phyloP scores from a whole-genome alignment of 1,284 basidiomycete genomes.

The Ustilago tritici region DNA sequence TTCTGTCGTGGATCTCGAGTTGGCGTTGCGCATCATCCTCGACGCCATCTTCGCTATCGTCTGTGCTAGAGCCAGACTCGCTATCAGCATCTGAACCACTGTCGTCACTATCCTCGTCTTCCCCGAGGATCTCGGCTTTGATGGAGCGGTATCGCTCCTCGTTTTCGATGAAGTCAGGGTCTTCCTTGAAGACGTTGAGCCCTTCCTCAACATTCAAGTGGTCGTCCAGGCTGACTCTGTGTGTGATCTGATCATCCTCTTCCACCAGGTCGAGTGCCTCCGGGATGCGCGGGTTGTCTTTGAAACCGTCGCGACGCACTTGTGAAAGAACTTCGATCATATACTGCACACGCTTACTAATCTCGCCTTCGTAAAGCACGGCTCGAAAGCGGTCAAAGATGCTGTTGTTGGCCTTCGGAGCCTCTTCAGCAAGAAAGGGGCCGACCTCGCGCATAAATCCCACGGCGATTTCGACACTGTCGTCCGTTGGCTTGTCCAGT shows the following conservation, averaged over 20 bases:
- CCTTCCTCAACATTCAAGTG: conserved; percentile 93
- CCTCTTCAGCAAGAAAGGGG: conserved; percentile 91
- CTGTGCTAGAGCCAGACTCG: conserved; percentile 68
- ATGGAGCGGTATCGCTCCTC: conserved; percentile 94
- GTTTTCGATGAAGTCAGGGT: conserved; percentile 87
- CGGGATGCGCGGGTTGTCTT: conserved; percentile 93
- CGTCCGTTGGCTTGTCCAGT: conserved; percentile 94
- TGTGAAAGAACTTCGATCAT: conserved; percentile 88
- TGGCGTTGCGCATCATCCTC: conserved; percentile 70
- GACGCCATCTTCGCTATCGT: conserved; percentile 75
- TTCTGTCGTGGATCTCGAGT: conserved; percentile 89
- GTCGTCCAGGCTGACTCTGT: conserved; percentile 90
- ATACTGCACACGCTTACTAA: conserved; percentile 96
- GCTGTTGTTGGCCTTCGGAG: conserved; percentile 90
- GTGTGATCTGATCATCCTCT: conserved; percentile 92
- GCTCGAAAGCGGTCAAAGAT: conserved; percentile 96
- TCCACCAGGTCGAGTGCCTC: conserved; percentile 96
- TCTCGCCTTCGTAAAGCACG: conserved; percentile 92
- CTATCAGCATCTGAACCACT: conserved; percentile 40
- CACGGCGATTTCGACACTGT: conserved; percentile 97
- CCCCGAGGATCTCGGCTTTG: conserved; percentile 91
- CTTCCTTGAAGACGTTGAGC: conserved; percentile 94
- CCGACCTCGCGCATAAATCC: conserved; percentile 98
- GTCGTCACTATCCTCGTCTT: conserved; percentile 55
- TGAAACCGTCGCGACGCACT: conserved; percentile 96